These are phyloP conservation scores for Apiospora sp. DNA, from an alignment of 2,329 filamentous ascomycete species.

Conservation along the genomic window DNA sequence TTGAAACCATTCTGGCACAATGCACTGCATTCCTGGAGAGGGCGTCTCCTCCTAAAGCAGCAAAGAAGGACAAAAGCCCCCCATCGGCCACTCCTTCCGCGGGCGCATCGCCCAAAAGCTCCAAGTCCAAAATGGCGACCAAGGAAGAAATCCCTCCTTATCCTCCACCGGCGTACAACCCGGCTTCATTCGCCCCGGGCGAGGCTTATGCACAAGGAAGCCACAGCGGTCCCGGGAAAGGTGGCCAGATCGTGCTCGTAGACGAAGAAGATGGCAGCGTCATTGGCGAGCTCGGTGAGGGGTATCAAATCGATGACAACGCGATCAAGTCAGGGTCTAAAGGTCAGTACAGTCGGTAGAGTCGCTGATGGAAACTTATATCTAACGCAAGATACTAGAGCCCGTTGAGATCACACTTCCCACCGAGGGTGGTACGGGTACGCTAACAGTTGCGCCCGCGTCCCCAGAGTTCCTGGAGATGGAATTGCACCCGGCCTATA, in stretches of 20 bases:
- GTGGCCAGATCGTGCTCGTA: slow-evolving; percentile 87
- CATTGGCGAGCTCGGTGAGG: slow-evolving; percentile 87
- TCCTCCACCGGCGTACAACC: slow-evolving; percentile 73
- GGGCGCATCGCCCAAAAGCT: slow-evolving; percentile 39
- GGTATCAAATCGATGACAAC: slow-evolving; percentile 79
- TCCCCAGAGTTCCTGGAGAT: slow-evolving; percentile 77
- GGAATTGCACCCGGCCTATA: slow-evolving; percentile 89
- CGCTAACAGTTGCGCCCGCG: slow-evolving; percentile 70
- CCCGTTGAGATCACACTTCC: slow-evolving; percentile 83
- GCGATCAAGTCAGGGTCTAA: slow-evolving; percentile 87
- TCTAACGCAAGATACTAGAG: slow-evolving; percentile 54
- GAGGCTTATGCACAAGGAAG: slow-evolving; percentile 76
- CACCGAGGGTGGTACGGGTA: slow-evolving; percentile 67
- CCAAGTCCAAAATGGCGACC: slow-evolving; percentile 51
- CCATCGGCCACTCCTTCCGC: slow-evolving; percentile 33
- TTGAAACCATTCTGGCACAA: slow-evolving; percentile 97
- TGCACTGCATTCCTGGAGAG: slow-evolving; percentile 95
- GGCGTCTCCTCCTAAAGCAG: slow-evolving; percentile 66
- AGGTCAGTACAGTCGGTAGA: slow-evolving; percentile 63
- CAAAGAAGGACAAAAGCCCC: slow-evolving; percentile 38
- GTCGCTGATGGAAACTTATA: background rate
- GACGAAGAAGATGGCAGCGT: slow-evolving; percentile 97
- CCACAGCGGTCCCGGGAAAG: slow-evolving; percentile 58
- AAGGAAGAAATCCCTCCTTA: slow-evolving; percentile 49
- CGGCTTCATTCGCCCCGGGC: slow-evolving; percentile 79